Evolutionary conservation across 2,329 filamentous ascomycete species (phyloP).

Genomic region (Ceratocystis huliohia): DNA sequence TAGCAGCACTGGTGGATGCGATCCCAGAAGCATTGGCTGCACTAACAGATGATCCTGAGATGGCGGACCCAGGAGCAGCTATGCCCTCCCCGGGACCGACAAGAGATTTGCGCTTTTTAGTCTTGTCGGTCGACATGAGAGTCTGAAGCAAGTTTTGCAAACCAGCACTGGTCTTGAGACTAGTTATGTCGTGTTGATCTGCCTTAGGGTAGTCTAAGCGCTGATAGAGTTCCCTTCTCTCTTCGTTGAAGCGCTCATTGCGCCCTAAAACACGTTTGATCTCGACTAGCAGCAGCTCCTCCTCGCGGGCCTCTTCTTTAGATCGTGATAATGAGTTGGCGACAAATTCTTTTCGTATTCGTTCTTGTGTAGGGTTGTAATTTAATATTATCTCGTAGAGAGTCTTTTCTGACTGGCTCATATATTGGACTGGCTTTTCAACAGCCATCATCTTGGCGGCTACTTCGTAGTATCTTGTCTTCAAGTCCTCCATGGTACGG

Average conservation of each 20-base stretch:
- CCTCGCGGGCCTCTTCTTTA: constrained; percentile 80
- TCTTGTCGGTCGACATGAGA: constrained; percentile 70
- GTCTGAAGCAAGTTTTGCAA: constrained; percentile 70
- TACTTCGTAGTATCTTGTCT: constrained; percentile 79
- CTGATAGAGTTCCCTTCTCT: constrained; percentile 74
- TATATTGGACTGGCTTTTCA: constrained; percentile 67
- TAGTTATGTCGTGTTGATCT: constrained; percentile 56
- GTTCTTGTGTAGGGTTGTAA: constrained; percentile 72
- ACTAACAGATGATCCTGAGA: constrained; percentile 21
- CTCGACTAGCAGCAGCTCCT: constrained; percentile 78
- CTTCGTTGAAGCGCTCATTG: constrained; percentile 73
- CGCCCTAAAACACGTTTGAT: constrained; percentile 82
- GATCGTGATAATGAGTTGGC: constrained; percentile 65
- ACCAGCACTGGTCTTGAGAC: constrained; percentile 70
- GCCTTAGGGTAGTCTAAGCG: constrained; percentile 68
- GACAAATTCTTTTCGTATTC: constrained; percentile 71
- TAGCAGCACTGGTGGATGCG: constrained; percentile 1
- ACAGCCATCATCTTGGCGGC: constrained; percentile 70
- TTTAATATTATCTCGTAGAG: constrained; percentile 75
- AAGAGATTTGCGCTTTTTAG: constrained; percentile 71
- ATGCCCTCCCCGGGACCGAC: constrained; percentile 50
- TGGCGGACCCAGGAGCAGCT: constrained; percentile 33
- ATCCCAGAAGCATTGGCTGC: constrained; percentile 1
- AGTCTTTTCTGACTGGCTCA: constrained; percentile 74
- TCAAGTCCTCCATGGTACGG: constrained; percentile 78